Conservation (phyloP, 2,329 filamentous ascomycete species). For the Curvularia eragrostidis region DNA sequence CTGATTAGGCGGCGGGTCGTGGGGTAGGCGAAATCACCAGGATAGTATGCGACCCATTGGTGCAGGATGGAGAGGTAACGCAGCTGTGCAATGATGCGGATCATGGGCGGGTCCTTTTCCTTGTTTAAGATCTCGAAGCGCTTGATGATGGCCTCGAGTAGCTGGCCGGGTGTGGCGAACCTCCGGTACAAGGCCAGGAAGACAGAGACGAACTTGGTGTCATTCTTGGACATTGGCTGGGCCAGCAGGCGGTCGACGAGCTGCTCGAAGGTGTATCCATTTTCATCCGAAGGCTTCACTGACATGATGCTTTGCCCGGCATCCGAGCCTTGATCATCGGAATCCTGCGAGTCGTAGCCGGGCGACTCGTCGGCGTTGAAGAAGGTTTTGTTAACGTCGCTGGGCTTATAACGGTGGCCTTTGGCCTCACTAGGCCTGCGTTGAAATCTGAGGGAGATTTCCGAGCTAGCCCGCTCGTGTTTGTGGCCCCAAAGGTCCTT, state of each 20-base stretch:
- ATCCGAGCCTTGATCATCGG: constrained; percentile 71
- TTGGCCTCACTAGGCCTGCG: constrained; percentile 39
- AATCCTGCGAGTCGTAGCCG: constrained; percentile 68
- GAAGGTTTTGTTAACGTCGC: constrained; percentile 62
- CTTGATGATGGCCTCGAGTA: constrained; percentile 79
- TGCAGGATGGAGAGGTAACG: constrained; percentile 83
- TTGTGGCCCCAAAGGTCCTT: constrained; percentile 48
- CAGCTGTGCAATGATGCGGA: constrained; percentile 80
- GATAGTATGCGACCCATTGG: constrained; percentile 88
- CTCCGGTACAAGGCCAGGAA: constrained; percentile 94
- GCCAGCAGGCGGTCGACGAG: constrained; percentile 83
- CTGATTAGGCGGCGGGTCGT: constrained; percentile 74
- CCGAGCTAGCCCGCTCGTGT: constrained; percentile 58
- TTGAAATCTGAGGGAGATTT: constrained; percentile 50
- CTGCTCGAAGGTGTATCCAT: constrained; percentile 61
- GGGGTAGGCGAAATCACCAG: constrained; percentile 87
- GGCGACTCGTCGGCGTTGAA: constrained; percentile 75
- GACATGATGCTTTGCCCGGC: constrained; percentile 55
- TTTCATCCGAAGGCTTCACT: constrained; percentile 62
- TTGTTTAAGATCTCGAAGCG: constrained; percentile 75
- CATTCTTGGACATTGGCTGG: constrained; percentile 82
- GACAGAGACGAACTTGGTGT: constrained; percentile 84
- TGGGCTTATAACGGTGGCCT: constrained; percentile 46
- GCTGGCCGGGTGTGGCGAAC: constrained; percentile 80
- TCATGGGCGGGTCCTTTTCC: constrained; percentile 72